phyloP scores from a whole-genome alignment of 2,329 filamentous ascomycete species.

The Calonectria pseudoreteaudii region DNA sequence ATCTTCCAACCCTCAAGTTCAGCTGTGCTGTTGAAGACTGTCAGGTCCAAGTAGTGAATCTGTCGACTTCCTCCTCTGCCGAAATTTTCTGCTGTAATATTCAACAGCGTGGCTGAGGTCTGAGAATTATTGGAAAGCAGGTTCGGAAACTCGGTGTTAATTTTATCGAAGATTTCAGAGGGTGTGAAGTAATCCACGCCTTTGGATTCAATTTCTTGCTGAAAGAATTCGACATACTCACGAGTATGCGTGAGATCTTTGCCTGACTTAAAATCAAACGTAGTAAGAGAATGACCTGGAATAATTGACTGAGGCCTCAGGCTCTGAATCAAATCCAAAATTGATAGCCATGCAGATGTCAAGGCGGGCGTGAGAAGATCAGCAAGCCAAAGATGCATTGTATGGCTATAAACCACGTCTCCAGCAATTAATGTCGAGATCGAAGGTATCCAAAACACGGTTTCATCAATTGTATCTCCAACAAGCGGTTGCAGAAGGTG shows the following conservation, averaged over 20 bases:
- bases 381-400: conserved; percentile 25
- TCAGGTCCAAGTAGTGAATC: conserved; percentile 17
- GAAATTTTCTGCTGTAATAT: conserved; percentile 21
- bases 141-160: conserved; percentile 13
- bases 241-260: conserved; percentile 16
- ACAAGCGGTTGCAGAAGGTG: conserved; percentile 24
- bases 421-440: conserved; percentile 27
- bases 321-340: conserved; percentile 10
- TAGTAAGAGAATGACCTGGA: conserved; percentile 19
- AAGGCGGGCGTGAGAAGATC: conserved; percentile 20
- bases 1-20: conserved; percentile 14
- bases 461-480: conserved; percentile 28
- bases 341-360: conserved; percentile 22
- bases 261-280: background rate
- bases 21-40: background rate
- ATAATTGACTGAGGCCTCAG: conserved; percentile 16
- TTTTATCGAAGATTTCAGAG: conserved; percentile 5
- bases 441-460: conserved; percentile 29
- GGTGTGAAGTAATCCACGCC: conserved; percentile 20
- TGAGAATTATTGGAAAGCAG: conserved; percentile 1
- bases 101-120: conserved; percentile 10
- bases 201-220: conserved; percentile 20
- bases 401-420: conserved; percentile 24
- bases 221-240: conserved; percentile 17
- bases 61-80: conserved; percentile 12